phyloP scores from a whole-genome alignment of 129 eudicot species.

The Flaveria robusta region DNA sequence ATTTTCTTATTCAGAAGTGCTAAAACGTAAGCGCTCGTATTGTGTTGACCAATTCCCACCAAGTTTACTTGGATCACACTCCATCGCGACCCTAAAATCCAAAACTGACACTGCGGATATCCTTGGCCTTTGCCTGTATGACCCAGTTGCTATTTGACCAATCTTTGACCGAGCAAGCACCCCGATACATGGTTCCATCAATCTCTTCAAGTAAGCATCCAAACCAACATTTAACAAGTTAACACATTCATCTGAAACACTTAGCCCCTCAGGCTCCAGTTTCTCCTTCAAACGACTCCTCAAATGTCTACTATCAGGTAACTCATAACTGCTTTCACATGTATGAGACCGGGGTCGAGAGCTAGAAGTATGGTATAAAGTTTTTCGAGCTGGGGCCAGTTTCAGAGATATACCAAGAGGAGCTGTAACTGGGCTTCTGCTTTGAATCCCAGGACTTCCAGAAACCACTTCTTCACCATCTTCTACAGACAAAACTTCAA shows the following conservation, averaged over 20 bases:
- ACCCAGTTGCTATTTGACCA: slow-evolving; percentile 25
- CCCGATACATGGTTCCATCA: slow-evolving; percentile 70
- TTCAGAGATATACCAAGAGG: slow-evolving; percentile 71
- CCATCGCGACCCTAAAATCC: slow-evolving; percentile 80
- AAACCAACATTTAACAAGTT: slow-evolving; percentile 67
- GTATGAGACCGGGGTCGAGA: slow-evolving; percentile 25
- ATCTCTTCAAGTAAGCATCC: slow-evolving; percentile 73
- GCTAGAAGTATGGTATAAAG: slow-evolving; percentile 19
- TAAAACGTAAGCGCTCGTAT: slow-evolving; percentile 55
- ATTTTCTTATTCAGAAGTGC: slow-evolving; percentile 36
- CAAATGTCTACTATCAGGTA: slow-evolving; percentile 65
- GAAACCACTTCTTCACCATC: slow-evolving; percentile 93
- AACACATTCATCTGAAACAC: slow-evolving; percentile 55
- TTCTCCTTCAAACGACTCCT: slow-evolving; percentile 58
- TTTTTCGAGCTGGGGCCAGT: slow-evolving; percentile 48
- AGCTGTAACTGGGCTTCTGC: slow-evolving; percentile 78
- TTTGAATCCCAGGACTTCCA: slow-evolving; percentile 60
- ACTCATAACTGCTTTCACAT: slow-evolving; percentile 50
- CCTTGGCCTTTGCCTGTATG: slow-evolving; percentile 35
- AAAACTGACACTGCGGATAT: slow-evolving; percentile 35
- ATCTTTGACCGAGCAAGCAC: slow-evolving; percentile 55
- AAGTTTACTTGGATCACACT: slow-evolving; percentile 60
- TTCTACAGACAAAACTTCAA: slow-evolving; percentile 73
- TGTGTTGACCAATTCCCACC: slow-evolving; percentile 80
- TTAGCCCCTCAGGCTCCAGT: slow-evolving; percentile 60